A percentile compares a stretch with the other conserved stretches of the same genome.
Evolutionary conservation across 352 stramenopile species (phyloP).

Genomic region (Thalassiosira sp.): DNA sequence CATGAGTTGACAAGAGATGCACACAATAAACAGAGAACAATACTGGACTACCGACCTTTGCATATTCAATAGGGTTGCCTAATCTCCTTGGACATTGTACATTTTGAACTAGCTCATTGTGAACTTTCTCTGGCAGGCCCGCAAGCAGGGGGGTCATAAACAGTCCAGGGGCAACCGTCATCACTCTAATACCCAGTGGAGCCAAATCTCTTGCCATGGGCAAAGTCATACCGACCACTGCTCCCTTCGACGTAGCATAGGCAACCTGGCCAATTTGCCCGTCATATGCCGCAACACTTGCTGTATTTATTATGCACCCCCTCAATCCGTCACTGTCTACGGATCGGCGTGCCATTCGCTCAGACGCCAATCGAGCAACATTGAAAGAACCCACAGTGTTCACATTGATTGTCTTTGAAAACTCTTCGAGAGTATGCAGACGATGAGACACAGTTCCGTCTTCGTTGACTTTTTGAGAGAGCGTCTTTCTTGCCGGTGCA

Average conservation of each 20-base stretch:
- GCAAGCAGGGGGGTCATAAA: slow-evolving; percentile 96
- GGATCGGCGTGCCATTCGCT: slow-evolving; percentile 81
- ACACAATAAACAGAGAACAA: too few relatives aligned
- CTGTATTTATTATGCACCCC: slow-evolving; percentile 98
- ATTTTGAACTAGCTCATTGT: slow-evolving; percentile 89
- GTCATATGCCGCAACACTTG: slow-evolving; percentile 96
- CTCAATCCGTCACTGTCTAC: slow-evolving; percentile 84
- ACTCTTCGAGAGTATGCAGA: slow-evolving; percentile 89
- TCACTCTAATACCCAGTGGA: slow-evolving; percentile 92
- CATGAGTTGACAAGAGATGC: too few relatives aligned
- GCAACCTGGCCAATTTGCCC: slow-evolving; percentile 96
- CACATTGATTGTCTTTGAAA: slow-evolving; percentile 93
- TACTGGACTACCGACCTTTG: too few relatives aligned
- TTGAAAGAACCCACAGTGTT: slow-evolving; percentile 98
- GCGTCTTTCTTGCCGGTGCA: slow-evolving; percentile 89
- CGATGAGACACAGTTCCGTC: slow-evolving; percentile 80
- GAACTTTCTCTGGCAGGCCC: slow-evolving; percentile 92
- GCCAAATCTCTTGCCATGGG: slow-evolving; percentile 94
- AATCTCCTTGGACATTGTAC: slow-evolving; percentile 95
- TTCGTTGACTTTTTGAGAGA: slow-evolving; percentile 91
- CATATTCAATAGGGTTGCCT: slow-evolving; percentile 94
- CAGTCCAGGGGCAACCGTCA: slow-evolving; percentile 92
- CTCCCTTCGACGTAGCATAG: slow-evolving; percentile 96
- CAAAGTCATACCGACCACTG: slow-evolving; percentile 95
- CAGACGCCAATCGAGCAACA: slow-evolving; percentile 91